A percentile compares a stretch with the other conserved stretches of the same genome.
phyloP scores from a whole-genome alignment of 228 moss, liverwort and hornwort genomes.

The Sphagnum magellanicum region DNA sequence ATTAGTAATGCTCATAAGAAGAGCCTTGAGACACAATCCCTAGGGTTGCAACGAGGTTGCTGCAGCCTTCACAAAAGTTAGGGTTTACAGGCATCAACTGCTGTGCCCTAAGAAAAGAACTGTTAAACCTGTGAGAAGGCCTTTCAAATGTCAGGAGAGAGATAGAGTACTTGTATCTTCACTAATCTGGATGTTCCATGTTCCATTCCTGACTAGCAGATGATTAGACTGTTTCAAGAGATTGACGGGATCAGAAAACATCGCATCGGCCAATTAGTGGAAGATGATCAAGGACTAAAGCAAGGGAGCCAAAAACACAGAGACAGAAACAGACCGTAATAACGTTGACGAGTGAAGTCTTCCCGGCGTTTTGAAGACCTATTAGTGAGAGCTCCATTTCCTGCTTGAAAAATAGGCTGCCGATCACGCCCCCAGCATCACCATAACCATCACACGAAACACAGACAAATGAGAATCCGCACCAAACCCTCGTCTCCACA shows the following conservation, averaged over 20 bases:
- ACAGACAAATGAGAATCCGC: background rate
- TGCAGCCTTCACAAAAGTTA: no score
- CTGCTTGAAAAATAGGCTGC: conserved; percentile 96
- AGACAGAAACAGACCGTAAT: conserved; percentile 63
- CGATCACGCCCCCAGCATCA: background rate
- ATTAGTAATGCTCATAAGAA: no score
- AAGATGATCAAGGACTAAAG: background rate
- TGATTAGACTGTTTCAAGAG: no score
- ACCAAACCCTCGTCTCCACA: conserved; percentile 2
- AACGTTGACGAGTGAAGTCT: conserved; percentile 95
- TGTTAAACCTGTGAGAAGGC: no score
- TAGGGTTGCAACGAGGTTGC: no score
- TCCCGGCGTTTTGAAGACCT: conserved; percentile 95
- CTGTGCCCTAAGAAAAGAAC: no score
- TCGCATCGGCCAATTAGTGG: background rate
- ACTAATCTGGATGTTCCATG: no score
- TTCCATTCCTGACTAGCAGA: no score
- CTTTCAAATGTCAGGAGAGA: no score
- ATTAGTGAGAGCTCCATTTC: conserved; percentile 98
- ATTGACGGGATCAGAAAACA: background rate
- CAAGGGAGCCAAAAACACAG: background rate
- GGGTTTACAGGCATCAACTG: no score
- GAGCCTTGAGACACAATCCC: no score
- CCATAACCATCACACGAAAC: conserved; percentile 2
- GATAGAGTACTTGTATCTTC: no score